These are phyloP conservation scores for Quercus phellos DNA, from an alignment of 331 rosid species.

Conservation along the genomic window DNA sequence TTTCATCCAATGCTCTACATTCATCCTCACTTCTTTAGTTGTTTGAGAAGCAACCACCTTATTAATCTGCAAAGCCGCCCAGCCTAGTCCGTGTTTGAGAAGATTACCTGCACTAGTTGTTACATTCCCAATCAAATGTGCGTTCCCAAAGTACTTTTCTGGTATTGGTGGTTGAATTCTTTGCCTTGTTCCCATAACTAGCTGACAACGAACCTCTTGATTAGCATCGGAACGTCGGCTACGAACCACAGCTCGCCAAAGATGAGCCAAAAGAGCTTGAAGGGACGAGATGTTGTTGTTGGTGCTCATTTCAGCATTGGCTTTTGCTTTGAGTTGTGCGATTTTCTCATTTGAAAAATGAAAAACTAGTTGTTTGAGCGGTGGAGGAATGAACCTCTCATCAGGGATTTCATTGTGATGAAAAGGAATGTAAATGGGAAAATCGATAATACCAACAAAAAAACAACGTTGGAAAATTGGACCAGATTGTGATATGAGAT, in stretches of 20 bases:
- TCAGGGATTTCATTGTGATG: neutral
- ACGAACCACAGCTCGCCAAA: too few relatives aligned
- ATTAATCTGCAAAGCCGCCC: conserved; percentile 16
- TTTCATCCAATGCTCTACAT: neutral
- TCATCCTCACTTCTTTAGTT: neutral
- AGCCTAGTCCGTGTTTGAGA: neutral
- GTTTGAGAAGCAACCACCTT: neutral
- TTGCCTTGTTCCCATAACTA: too few relatives aligned
- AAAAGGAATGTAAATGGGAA: conserved; percentile 2
- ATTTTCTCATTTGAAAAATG: too few relatives aligned
- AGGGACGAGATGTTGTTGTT: too few relatives aligned
- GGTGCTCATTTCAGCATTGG: too few relatives aligned
- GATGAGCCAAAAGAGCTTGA: too few relatives aligned
- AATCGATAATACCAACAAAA: neutral
- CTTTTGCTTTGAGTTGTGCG: too few relatives aligned
- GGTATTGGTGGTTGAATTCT: conserved; percentile 4
- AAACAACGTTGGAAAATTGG: neutral
- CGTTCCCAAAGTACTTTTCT: conserved; percentile 5
- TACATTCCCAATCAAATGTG: neutral
- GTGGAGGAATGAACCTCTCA: neutral
- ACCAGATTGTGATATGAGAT: neutral
- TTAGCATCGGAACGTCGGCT: too few relatives aligned
- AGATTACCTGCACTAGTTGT: neutral
- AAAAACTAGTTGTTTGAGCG: neutral
- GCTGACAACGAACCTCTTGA: too few relatives aligned